Base-by-base conservation (phyloP, 2,329 filamentous ascomycete species). In the Penicillium expansum region DNA sequence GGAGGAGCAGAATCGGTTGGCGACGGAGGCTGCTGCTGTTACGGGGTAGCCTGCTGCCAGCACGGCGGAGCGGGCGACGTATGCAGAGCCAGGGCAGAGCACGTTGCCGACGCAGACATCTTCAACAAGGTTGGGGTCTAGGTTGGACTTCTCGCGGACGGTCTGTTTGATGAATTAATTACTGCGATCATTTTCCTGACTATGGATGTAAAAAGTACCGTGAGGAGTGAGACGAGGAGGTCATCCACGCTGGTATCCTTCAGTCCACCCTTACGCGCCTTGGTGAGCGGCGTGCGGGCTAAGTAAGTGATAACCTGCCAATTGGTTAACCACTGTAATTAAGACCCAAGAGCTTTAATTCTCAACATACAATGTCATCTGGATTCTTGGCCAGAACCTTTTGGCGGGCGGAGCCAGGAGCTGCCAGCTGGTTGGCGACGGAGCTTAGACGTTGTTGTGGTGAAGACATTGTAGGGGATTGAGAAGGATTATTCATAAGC, bases 1-100 rank as follows among this genome's bases (percentile, higher is more conserved):
- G 13, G 88, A 92, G 3, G 90, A 93, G 80, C 92, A 97, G 80
- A 96, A 92, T 65, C 92, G 83, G 82, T 96, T 97, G 71, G 95
- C 80, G 52, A 88, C 86, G 71, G 90, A 91, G 55, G 92, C 88
- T 29, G 91, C 88, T 9, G 91, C 84, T 18, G 84, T 83, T 64
- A 88, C 88, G 52, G 92, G 90, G 79, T 96, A 93, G 51, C 92
- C 92, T 38, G 92, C 92, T 4, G 90, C 90, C 57, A 97, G 81
- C 39, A 88, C 87, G 29, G 92, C 91, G 48, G 91, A 93, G 60
- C 92, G 88, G 82, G 94, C 92, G 52, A 92, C 93, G 37, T 93
- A 93, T 58, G 92, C 92, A 56, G 90, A 90, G 52, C 91, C 90
- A 11, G 92, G 91, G n/a, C 90, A 86, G 48, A 97, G 86, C 20